phyloP scores from a whole-genome alignment of 202 grass and related monocot genomes.

The Elaeis oleifera region DNA sequence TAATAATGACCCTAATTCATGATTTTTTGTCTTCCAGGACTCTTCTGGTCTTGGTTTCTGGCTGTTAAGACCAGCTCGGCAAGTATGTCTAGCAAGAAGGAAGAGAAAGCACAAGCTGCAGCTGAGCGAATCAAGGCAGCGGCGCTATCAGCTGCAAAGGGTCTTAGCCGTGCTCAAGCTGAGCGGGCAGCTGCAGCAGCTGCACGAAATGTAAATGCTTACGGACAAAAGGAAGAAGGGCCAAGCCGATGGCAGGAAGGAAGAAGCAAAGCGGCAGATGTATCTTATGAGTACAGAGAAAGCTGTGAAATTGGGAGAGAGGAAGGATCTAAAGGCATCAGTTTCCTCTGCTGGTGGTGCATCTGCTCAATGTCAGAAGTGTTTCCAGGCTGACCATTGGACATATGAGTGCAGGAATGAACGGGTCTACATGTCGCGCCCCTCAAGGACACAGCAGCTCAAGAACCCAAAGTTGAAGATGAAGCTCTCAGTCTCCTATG shows the following conservation, averaged over 20 bases:
- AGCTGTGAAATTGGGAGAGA: conserved; percentile 56
- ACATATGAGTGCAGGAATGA: conserved; percentile 83
- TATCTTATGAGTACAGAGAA: conserved; percentile 82
- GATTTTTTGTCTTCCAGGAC: too few species aligned
- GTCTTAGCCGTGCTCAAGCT: conserved; percentile 43
- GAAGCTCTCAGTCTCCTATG: conserved; percentile 25
- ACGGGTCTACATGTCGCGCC: conserved; percentile 48
- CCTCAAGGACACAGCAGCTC: conserved; percentile 51
- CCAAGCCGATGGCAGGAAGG: conserved; percentile 78
- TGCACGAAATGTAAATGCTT: conserved; percentile 68
- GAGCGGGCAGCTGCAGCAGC: conserved; percentile 50
- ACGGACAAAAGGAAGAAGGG: conserved; percentile 83
- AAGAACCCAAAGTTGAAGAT: conserved; percentile 69
- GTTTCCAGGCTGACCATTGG: conserved; percentile 72
- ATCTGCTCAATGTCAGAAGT: conserved; percentile 61
- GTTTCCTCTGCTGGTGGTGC: conserved; percentile 23
- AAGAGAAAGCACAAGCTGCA: neutral
- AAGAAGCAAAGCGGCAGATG: conserved; percentile 83
- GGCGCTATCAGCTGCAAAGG: neutral
- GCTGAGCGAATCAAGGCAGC: conserved; percentile 1
- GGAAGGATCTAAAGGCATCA: conserved; percentile 42
- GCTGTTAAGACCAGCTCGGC: too few species aligned
- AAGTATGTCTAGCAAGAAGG: neutral
- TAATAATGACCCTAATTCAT: too few species aligned
- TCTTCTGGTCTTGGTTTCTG: too few species aligned